Conservation (phyloP, 768 basidiomycete genomes). For the Saitozyma sp. region DNA sequence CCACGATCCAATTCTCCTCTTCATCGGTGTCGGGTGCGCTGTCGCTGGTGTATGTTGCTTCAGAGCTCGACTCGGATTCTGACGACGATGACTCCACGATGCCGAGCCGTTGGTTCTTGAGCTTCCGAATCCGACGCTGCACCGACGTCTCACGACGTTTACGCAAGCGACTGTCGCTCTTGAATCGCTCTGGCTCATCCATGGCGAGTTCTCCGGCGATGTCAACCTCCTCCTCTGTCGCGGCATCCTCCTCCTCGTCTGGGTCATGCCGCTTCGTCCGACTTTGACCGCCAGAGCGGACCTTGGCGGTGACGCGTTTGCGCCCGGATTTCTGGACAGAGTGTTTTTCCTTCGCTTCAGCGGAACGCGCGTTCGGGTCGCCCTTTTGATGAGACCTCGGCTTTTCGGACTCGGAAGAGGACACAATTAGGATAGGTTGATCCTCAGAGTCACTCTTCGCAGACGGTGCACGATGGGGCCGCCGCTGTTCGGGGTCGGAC, state of each 20-base stretch:
- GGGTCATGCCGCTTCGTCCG: constrained; percentile 26
- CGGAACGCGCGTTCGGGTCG: no score
- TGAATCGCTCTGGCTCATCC: constrained; percentile 48
- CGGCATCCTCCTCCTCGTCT: constrained; percentile 25
- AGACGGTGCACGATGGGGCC: no score
- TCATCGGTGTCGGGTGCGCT: constrained; percentile 16
- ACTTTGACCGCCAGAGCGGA: neutral
- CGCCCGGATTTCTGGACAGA: no score
- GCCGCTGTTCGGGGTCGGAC: no score
- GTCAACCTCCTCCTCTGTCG: constrained; percentile 26
- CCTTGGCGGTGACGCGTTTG: no score
- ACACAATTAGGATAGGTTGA: no score
- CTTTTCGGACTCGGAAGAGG: no score
- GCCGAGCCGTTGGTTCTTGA: constrained; percentile 25
- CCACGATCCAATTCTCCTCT: constrained; percentile 53
- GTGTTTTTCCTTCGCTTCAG: no score
- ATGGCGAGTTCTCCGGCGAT: constrained; percentile 38
- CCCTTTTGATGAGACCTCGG: no score
- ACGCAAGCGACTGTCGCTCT: constrained; percentile 27
- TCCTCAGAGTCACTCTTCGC: no score
- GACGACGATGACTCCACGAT: constrained; percentile 11
- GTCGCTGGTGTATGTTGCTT: constrained; percentile 12
- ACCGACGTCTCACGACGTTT: constrained; percentile 21
- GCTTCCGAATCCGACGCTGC: constrained; percentile 30
- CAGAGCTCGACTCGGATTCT: constrained; percentile 1